Conservation (phyloP, 139 green algal genomes). For the Chlamydomonas incerta region DNA sequence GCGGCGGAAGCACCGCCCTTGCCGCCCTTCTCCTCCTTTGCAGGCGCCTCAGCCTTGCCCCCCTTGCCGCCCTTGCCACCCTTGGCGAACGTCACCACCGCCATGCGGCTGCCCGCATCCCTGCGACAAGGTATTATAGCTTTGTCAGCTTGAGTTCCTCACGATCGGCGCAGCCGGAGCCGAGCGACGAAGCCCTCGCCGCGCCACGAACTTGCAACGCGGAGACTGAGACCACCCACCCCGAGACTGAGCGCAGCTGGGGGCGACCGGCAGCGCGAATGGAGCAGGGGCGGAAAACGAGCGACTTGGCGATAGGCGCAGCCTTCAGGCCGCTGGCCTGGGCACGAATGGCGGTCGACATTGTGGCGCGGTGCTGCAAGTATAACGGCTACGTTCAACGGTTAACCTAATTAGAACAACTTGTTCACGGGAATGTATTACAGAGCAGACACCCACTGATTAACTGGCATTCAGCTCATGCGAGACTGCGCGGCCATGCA, state of each 20-base stretch:
- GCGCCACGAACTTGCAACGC: too few species aligned
- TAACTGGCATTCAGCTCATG: too few species aligned
- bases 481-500: too few species aligned
- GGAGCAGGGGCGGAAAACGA: slow-evolving; percentile 14
- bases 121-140: not conserved
- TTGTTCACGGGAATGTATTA: too few species aligned
- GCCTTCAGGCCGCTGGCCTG: slow-evolving; percentile 11
- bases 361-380: not conserved
- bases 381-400: too few species aligned
- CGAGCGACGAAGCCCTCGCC: too few species aligned
- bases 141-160: too few species aligned
- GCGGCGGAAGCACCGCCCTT: slow-evolving; percentile 25
- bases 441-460: too few species aligned
- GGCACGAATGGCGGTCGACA: slow-evolving; percentile 1
- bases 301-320: slow-evolving; percentile 23
- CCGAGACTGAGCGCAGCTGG: too few species aligned
- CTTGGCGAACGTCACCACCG: slow-evolving; percentile 33
- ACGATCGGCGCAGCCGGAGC: too few species aligned
- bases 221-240: too few species aligned
- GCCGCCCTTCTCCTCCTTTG: slow-evolving; percentile 49
- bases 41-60: slow-evolving; percentile 1
- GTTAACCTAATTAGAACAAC: not conserved
- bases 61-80: slow-evolving; percentile 47
- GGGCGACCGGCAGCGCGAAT: not conserved
- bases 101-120: not conserved